phyloP scores from a whole-genome alignment of 805 yeast genomes.

The Ogataea minuta region DNA sequence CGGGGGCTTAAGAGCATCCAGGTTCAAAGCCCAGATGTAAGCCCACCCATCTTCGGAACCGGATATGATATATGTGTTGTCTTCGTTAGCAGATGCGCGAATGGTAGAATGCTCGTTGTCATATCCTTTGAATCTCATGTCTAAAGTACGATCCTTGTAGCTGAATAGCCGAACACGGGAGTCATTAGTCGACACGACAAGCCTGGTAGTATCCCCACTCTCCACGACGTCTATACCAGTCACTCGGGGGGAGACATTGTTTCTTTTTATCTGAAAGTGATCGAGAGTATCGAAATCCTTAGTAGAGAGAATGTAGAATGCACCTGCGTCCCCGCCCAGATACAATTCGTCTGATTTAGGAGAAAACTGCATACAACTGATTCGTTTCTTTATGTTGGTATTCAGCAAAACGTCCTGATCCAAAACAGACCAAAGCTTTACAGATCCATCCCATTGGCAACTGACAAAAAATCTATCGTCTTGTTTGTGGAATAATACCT shows the following conservation, averaged over 20 bases:
- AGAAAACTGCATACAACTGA: slow-evolving; percentile 73
- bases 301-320: slow-evolving; percentile 58
- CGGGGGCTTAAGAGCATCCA: slow-evolving; percentile 8
- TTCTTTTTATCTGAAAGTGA: slow-evolving; percentile 46
- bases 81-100: slow-evolving; percentile 61
- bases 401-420: slow-evolving; percentile 64
- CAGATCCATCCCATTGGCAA: slow-evolving; percentile 73
- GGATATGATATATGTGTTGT: slow-evolving; percentile 55
- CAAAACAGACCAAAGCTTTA: slow-evolving; percentile 82
- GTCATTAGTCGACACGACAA: slow-evolving; percentile 77
- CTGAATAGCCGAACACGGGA: slow-evolving; percentile 71
- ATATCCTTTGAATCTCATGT: slow-evolving; percentile 71
- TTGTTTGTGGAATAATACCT: slow-evolving; percentile 73
- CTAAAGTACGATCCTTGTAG: slow-evolving; percentile 49
- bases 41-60: slow-evolving; percentile 90
- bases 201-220: slow-evolving; percentile 21
- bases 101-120: slow-evolving; percentile 71
- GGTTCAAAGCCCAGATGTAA: slow-evolving; percentile 66
- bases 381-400: slow-evolving; percentile 58
- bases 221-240: slow-evolving; percentile 67
- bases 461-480: slow-evolving; percentile 87
- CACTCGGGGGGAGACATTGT: slow-evolving; percentile 53
- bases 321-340: slow-evolving; percentile 81
- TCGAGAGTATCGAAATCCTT: slow-evolving; percentile 52
- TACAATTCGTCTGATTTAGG: slow-evolving; percentile 60